Base-by-base conservation (phyloP, 164 flowering plant genomes). In the Amborella trichopoda region DNA sequence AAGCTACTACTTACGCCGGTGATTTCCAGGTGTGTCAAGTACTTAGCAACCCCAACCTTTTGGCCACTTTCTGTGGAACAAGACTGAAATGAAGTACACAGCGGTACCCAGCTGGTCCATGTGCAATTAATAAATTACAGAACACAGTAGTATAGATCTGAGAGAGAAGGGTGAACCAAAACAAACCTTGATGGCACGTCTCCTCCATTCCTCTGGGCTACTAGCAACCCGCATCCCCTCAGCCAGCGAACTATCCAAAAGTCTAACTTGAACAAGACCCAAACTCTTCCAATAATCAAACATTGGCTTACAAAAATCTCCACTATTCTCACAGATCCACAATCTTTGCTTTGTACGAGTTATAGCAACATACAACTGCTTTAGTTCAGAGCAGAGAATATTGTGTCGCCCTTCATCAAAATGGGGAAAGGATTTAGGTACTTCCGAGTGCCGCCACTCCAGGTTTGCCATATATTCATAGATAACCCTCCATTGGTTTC, bases 301-400 rank as follows among this genome's bases (percentile, higher is more conserved):
- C 65, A 83, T 66, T 3, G 93, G 89, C 49, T 56, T 68, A 1
- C 76, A 73, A 16, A 66, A 13, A 19, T 75, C 84, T 21, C 55
- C 75, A 8, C 9, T 25, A 52, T 62, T 72, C 52, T 86, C 96
- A 68, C 75, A 83, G 9, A 86, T 67, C 96, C 96, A 83, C 22
- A 86, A 56, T 54, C 96, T 65, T 54, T 86, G 93, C 40, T 78
- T 63, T 1, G 96, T 82, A 38, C 93, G 89, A 48, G 96, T 86
- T 11, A 86, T 70, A 44, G 95, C 95, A 24, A 86, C 93, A 67
- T 86, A 83, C 20, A 86, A 45, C 44, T 80, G 93, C 64, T 80
- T 86, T 48, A 86, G 66, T 55, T 86, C 96, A 32, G 93, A 78
- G 57, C 89, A 83, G 45, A 86, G 50, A 39, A 76, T 19, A 39